A percentile compares a stretch with the other conserved stretches of the same genome.
phyloP scores from a whole-genome alignment of 1,284 basidiomycete genomes.

The Fomitiporia mediterranea region DNA sequence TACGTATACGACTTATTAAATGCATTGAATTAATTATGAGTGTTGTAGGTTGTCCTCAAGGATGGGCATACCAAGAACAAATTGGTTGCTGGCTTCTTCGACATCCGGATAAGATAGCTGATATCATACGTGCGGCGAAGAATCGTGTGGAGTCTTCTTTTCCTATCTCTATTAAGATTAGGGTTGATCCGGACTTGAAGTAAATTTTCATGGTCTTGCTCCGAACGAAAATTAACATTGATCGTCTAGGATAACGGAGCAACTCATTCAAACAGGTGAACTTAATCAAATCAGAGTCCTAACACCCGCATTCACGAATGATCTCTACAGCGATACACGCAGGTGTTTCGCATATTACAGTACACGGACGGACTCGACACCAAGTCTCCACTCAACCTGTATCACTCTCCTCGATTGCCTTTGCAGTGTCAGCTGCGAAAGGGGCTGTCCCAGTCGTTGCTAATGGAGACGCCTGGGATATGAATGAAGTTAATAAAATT shows the following conservation, averaged over 20 bases:
- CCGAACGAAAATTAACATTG: background rate
- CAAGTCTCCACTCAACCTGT: constrained; percentile 49
- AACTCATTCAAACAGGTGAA: constrained; percentile 39
- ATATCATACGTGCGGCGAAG: constrained; percentile 49
- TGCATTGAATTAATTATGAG: background rate
- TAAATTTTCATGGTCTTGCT: constrained; percentile 23
- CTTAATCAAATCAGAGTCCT: background rate
- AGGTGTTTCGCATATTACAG: constrained; percentile 42
- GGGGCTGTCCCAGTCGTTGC: constrained; percentile 48
- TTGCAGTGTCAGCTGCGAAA: constrained; percentile 44
- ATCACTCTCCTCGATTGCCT: constrained; percentile 41
- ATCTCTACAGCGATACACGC: constrained; percentile 33
- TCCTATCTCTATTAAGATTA: constrained; percentile 55
- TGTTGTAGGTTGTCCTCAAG: constrained; percentile 40
- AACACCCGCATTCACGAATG: background rate
- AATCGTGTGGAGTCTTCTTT: constrained; percentile 41
- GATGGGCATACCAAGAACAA: constrained; percentile 48
- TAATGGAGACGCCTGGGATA: constrained; percentile 52
- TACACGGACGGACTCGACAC: constrained; percentile 53
- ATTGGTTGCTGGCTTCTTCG: constrained; percentile 53
- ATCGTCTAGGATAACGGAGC: constrained; percentile 38
- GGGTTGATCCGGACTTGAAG: constrained; percentile 45
- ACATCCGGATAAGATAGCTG: constrained; percentile 49
- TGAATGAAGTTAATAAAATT: constrained; percentile 39
- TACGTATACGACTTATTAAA: background rate